phyloP scores from a whole-genome alignment of 73 alveolate species.

The Paramecium tetraurelia region DNA sequence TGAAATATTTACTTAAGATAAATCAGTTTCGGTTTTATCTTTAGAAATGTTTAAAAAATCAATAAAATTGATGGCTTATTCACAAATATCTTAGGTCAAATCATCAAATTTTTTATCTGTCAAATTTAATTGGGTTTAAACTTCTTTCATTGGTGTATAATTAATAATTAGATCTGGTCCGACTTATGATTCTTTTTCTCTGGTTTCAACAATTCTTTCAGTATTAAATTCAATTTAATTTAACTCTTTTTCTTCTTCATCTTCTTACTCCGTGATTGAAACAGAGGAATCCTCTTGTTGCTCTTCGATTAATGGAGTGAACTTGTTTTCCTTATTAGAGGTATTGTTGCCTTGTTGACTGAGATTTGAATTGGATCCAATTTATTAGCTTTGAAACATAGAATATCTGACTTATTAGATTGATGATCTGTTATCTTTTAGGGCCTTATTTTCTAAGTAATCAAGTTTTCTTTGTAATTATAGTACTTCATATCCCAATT shows the following conservation, averaged over 20 bases:
- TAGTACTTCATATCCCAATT: neutral
- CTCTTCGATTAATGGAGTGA: neutral
- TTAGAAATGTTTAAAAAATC: neutral
- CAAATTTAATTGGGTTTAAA: neutral
- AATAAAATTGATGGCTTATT: neutral
- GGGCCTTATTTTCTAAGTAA: neutral
- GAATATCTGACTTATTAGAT: neutral
- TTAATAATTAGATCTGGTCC: neutral
- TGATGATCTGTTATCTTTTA: neutral
- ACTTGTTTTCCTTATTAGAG: neutral
- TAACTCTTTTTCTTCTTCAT: constrained; percentile 3
- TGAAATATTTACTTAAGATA: neutral
- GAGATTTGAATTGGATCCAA: neutral
- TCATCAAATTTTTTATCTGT: neutral
- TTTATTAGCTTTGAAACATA: neutral
- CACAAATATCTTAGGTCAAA: neutral
- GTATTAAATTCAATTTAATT: constrained; percentile 11
- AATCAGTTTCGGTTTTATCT: neutral
- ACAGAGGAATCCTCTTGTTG: neutral
- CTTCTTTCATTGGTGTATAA: neutral
- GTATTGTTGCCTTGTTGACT: neutral
- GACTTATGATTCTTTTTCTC: neutral
- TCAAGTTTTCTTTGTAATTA: neutral
- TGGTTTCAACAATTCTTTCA: constrained; percentile 9
- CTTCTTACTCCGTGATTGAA: neutral